Base-by-base conservation (phyloP, 768 basidiomycete species). In the Trametes cinnabarina region DNA sequence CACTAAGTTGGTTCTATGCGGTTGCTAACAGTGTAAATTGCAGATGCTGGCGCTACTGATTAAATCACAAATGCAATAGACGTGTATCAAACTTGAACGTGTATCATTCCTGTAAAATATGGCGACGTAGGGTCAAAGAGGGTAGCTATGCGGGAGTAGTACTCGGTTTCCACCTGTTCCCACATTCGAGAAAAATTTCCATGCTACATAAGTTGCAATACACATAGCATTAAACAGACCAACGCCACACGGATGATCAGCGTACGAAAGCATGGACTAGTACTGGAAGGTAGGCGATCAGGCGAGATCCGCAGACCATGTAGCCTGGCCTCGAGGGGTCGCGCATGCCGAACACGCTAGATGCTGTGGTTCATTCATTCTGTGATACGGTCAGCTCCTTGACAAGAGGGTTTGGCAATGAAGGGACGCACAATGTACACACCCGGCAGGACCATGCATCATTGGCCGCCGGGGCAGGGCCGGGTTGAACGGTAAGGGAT, bases 291-390 rank as follows among this genome's bases (percentile, higher is more conserved):
- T 12, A 15, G 25, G 7, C 15, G 22, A 4, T 60, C 44, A 62
- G 10, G 39, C 43, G 11, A 47, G 15, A 23, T 51, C 46, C 0
- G 63, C 66, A 3, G 52, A 17, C 68, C 68, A 71, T 11, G 20
- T 41, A 0, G 44, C 46, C 47, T 80, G 77, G 25, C 82, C 81
- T 52, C 77, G 74, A 49, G 79, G 77, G 10, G 82, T 85, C 3
- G 74, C 73, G 66, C 88, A 90, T 1, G 77, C 85, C 37, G 82
- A 78, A 65, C 88, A 90, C 9, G 81, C 82, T 9, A 86, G 76
- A 68, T 86, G 81, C 17, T 65, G 69, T 10, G 73, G 68, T 32
- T 81, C 66, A 60, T 89, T 88, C 50, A 75, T 62, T 42, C 85
- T 87, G 57, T 41, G 37, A 59, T 10, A 17, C 46, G 44, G 40